phyloP scores from a whole-genome alignment of 345 rosid genomes.

The Heritiera littoralis region DNA sequence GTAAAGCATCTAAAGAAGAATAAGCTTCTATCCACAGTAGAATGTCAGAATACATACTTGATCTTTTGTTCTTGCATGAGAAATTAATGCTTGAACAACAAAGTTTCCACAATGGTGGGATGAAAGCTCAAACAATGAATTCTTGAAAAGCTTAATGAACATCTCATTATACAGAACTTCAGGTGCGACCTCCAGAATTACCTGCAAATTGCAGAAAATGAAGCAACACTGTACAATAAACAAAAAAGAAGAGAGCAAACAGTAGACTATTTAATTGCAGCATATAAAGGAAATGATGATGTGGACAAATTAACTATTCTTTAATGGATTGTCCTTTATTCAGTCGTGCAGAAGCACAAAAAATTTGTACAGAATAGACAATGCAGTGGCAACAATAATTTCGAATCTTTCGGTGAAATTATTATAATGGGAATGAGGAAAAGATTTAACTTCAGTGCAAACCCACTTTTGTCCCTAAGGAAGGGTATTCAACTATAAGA shows the following conservation, averaged over 20 bases:
- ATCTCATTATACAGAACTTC: constrained; percentile 70
- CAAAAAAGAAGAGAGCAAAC: not conserved
- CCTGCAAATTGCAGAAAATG: constrained; percentile 48
- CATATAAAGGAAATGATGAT: not conserved
- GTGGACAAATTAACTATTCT: not conserved
- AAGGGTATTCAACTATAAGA: not conserved
- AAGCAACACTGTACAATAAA: not conserved
- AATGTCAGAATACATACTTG: constrained; percentile 53
- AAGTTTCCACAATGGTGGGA: constrained; percentile 90
- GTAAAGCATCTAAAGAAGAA: not conserved
- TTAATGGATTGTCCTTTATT: not conserved
- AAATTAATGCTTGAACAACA: constrained; percentile 78
- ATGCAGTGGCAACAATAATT: not conserved
- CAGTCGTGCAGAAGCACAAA: not conserved
- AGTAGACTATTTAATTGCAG: not conserved
- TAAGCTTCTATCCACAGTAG: not conserved
- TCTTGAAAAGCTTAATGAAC: constrained; percentile 66
- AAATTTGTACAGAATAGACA: not conserved
- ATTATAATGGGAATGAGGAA: not conserved
- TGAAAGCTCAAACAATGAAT: constrained; percentile 69
- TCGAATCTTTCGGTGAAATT: not conserved
- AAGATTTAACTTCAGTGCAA: not conserved
- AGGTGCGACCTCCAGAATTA: constrained; percentile 85
- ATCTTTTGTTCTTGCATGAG: constrained; percentile 63
- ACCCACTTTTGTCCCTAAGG: not conserved